Base-by-base conservation (phyloP, 345 rosid species). In the Salix koriyanagi region DNA sequence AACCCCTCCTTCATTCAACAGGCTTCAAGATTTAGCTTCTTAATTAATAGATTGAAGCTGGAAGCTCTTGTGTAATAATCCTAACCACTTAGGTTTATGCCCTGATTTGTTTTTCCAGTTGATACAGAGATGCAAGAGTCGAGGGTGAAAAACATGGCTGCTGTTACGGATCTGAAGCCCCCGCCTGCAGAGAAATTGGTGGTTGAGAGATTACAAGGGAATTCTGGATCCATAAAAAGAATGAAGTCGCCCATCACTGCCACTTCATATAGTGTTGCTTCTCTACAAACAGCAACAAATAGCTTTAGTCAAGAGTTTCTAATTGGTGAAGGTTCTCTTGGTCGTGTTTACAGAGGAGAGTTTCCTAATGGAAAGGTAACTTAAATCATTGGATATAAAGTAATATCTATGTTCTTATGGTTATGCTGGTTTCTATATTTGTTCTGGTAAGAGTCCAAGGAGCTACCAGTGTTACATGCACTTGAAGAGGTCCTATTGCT, bases 321-420 rank as follows among this genome's bases (percentile, higher is more conserved):
- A 68, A 79, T 96, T 5, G 98, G 99, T 69, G 99, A 96, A 91
- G 99, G 99, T 69, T 96, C 98, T 73, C 82, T 94, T 15, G 99
- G 99, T 75, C 98, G 99, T 75, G 99, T 96, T 72, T 96, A 96
- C 86, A 89, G 74, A 80, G 99, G 93, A 74, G 98, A 92, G 71
- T 91, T 96, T 72, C 85, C 92, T 25, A 90, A 88, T 39, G 97
- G 97, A 81, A 96, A 91, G 97, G 99, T 94, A 86, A 76, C 62
- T 66, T 36, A 36, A 11, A 21, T 42, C 44, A 41, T 5, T 50
- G 62, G 58, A 74, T 41, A 37, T 19, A 69, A 25, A 10, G 12
- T 32, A 44, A 46, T 62, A 13, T 67, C 2, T 9, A 58, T 23
- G 48, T 7, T 66, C 56, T 50, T 26, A 26, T 68, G 60, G 34